Percentiles rank a stretch among this genome's conserved stretches.
Conservation (phyloP, 2,329 filamentous ascomycete species). For the Alternaria conjuncta region DNA sequence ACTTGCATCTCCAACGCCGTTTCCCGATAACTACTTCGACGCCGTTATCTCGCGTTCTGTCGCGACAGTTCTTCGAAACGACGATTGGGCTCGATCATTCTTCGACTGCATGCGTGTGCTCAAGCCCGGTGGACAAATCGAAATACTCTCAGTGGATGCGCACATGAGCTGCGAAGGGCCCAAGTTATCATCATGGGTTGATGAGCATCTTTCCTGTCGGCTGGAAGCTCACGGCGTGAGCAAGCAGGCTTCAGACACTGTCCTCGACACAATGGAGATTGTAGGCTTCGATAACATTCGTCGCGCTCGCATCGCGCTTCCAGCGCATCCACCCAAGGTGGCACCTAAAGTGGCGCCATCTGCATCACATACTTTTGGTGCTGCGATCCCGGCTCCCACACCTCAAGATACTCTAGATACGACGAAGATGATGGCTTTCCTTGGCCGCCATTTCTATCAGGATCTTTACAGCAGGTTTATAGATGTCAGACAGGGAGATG, state of each 20-base stretch:
- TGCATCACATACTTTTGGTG: conserved; percentile 12
- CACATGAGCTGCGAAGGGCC: conserved; percentile 34
- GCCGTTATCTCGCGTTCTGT: conserved; percentile 34
- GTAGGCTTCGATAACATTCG: conserved; percentile 37
- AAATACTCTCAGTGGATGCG: conserved; percentile 34
- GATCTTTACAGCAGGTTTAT: conserved; percentile 31
- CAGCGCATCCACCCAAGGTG: conserved; percentile 21
- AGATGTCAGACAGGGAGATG: conserved; percentile 23
- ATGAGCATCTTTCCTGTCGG: conserved; percentile 28
- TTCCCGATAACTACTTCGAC: conserved; percentile 35
- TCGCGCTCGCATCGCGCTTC: conserved; percentile 33
- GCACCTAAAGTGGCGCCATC: conserved; percentile 8
- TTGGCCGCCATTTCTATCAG: conserved; percentile 36
- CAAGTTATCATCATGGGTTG: conserved; percentile 29
- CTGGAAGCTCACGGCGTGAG: conserved; percentile 31
- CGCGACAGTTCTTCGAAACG: conserved; percentile 30
- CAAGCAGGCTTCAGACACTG: conserved; percentile 32
- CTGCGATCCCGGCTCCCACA: conserved; percentile 15
- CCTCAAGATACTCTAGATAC: conserved; percentile 28
- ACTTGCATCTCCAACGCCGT: conserved; percentile 27
- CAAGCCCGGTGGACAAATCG: conserved; percentile 35
- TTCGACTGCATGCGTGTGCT: conserved; percentile 38
- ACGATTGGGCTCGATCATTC: conserved; percentile 37
- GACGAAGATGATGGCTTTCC: conserved; percentile 34
- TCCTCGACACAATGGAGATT: conserved; percentile 39